Conservation (phyloP, 768 basidiomycete genomes). For the Lentinula edodes region DNA sequence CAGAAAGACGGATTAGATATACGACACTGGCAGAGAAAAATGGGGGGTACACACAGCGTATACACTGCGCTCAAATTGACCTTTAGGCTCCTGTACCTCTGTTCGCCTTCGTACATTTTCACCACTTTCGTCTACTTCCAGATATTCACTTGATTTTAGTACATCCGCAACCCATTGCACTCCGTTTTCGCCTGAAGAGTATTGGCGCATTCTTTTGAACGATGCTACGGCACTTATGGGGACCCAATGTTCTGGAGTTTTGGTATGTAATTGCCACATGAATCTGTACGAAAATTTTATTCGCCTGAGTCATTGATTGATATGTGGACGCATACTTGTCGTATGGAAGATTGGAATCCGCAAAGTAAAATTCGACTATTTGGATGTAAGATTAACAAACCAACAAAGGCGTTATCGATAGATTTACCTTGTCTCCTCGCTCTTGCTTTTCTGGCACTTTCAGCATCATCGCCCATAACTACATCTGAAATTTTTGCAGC, state of each 20-base stretch:
- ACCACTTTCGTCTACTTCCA: slow-evolving; percentile 73
- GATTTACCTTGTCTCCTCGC: slow-evolving; percentile 5
- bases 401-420: not conserved
- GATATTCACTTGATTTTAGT: slow-evolving; percentile 44
- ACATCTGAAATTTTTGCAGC: not conserved
- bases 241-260: slow-evolving; percentile 84
- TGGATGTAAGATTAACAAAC: not conserved
- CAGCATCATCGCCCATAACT: not conserved
- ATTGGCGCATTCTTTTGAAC: slow-evolving; percentile 93
- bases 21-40: not conserved
- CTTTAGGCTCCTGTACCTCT: slow-evolving; percentile 74
- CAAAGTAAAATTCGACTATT: slow-evolving; percentile 94
- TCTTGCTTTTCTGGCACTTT: not conserved
- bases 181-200: slow-evolving; percentile 40
- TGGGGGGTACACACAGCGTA: slow-evolving; percentile 69
- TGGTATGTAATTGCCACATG: slow-evolving; percentile 89
- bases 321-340: slow-evolving; percentile 52
- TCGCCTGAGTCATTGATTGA: not conserved
- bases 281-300: slow-evolving; percentile 48
- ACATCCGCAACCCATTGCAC: slow-evolving; percentile 65
- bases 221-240: slow-evolving; percentile 81
- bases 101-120: slow-evolving; percentile 69
- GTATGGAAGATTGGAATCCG: slow-evolving; percentile 91
- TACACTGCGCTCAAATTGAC: slow-evolving; percentile 75
- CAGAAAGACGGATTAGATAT: not conserved